Evolutionary conservation across 192 early-diverging fungal species (phyloP).

Genomic region (Coemansia sp.): DNA sequence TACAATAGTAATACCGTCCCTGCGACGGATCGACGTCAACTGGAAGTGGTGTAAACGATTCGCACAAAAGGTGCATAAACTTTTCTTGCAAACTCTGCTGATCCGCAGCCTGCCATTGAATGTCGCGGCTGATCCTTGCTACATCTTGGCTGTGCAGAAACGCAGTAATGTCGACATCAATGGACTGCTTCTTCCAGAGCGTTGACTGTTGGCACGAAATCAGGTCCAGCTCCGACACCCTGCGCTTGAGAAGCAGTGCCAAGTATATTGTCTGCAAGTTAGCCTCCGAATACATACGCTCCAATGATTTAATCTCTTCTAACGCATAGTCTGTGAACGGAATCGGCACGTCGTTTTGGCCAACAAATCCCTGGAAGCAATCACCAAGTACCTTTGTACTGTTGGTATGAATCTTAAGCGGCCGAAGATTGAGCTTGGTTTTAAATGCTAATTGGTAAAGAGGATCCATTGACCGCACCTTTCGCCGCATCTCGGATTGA

Average conservation of each 20-base stretch:
- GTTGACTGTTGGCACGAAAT: constrained; percentile 35
- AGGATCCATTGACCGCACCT: constrained; percentile 29
- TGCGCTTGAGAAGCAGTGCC: constrained; percentile 45
- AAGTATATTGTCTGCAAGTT: constrained; percentile 51
- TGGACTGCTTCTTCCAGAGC: constrained; percentile 42
- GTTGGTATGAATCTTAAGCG: constrained; percentile 17
- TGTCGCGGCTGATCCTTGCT: constrained; percentile 35
- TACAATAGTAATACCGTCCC: constrained; percentile 50
- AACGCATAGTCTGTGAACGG: constrained; percentile 51
- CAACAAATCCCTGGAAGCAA: constrained; percentile 43
- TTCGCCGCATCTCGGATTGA: constrained; percentile 43
- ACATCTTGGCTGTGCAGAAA: constrained; percentile 57
- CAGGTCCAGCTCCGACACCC: constrained; percentile 43
- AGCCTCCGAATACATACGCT: constrained; percentile 55
- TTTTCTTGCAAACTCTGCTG: constrained; percentile 34
- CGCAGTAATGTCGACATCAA: constrained; percentile 53
- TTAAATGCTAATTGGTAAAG: constrained; percentile 5
- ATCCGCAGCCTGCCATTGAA: constrained; percentile 41
- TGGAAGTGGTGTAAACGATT: constrained; percentile 47
- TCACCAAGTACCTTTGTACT: constrained; percentile 40
- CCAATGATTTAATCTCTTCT: constrained; percentile 42
- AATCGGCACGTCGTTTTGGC: constrained; percentile 36
- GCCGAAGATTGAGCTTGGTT: constrained; percentile 39
- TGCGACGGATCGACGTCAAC: constrained; percentile 36
- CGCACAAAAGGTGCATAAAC: constrained; percentile 33